Base-by-base conservation (phyloP, 2,329 filamentous ascomycete species). In the Neofusicoccum parvum region DNA sequence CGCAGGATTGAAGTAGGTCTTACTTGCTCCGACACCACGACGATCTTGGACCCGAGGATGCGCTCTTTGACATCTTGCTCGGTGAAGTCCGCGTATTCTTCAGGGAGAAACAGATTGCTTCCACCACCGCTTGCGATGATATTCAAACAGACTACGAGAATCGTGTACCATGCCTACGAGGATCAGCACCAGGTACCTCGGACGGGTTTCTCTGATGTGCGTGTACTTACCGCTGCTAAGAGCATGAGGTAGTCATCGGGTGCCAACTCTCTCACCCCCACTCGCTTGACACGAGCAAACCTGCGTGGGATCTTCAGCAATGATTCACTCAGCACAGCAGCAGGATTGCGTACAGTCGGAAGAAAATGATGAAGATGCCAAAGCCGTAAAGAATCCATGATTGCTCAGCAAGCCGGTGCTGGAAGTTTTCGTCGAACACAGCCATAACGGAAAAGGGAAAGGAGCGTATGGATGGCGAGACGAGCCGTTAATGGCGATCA, bases 1-100 rank as follows among this genome's bases (percentile, higher is more conserved):
- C 27, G 11, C 46, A 9, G 20, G 12, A 11, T 34, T n/a, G 27
- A 17, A 51, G 27, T 17, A 7, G 2, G n/a, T 20, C 56, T 48
- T 67, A 78, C 79, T 71, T 82, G 79, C 71, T 83, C 80, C 3
- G 79, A 80, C 1, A 81, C 71, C 4, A 82, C 69, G 15, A 80
- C 79, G 41, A 82, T 75, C 69, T 82, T 82, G 14, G 78, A 80
- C 12, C 80, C 80, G 43, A 77, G 75, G 48, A 82, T 78, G 7
- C 81, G 76, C 20, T 80, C 77, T 36, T 76, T 45, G 5, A 82
- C 78, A 10, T 82, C 76, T 15, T 69, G 64, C 14, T 71, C 66
- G 6, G 74, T 76, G 68, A 81, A 81, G 0, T 72, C 75, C 1
- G 67, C 65, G 32, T 75, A 74, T 32, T 78, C 67, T 60, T 76